Evolutionary conservation across 202 grass and related monocot species (phyloP), one percentile per base, ranked within the genome.

Genomic region (Bolboschoenoplectus hybrid): DNA sequence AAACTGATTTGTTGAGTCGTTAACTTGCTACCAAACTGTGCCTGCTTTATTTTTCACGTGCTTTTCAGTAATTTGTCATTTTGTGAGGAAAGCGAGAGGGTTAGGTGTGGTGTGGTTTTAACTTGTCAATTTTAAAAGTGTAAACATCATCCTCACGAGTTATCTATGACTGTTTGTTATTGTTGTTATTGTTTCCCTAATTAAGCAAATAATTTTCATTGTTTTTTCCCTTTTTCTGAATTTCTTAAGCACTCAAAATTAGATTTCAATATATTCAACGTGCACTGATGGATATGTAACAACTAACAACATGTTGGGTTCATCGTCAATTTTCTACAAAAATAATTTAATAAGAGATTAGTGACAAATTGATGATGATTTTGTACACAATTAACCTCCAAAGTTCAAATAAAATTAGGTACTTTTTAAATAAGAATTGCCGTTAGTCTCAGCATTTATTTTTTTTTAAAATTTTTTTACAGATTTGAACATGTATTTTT

Each of bases 31-130:
- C n/a, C 14, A 45, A 19, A 26, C 19, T 53, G 72, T 45, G 9
- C 10, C 1, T 10, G 20, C 19, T 34, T 13, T 7, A 34, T 75
- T 43, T 40, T 0, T 36, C 73, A 77, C 73, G 50, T 55, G 73
- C 11, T 4, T 53, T 36, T 47, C 68, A 73, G 16, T 55, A 38
- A 56, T 55, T 56, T 77, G 73, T 77, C 32, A 56, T 77, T 55
- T 55, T 16, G 51, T 40, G 34, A 78, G 51, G 74, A 78, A 79
- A 79, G 75, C 14, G 53, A 80, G 75, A 79, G 75, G 51, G 75
- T 58, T 79, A 10, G 75, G 75, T 79, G 9, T 71, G 26, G 26
- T 26, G 26, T 26, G 35, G 51, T 53, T 56, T 39, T 39, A 77
- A 77, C 26, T 56, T 38, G 13, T 1, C 0, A 56, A 77, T 17